A percentile compares a stretch with the other conserved stretches of the same genome.
Evolutionary conservation across 768 basidiomycete genomes (phyloP).

Genomic region (Serendipita sp.): DNA sequence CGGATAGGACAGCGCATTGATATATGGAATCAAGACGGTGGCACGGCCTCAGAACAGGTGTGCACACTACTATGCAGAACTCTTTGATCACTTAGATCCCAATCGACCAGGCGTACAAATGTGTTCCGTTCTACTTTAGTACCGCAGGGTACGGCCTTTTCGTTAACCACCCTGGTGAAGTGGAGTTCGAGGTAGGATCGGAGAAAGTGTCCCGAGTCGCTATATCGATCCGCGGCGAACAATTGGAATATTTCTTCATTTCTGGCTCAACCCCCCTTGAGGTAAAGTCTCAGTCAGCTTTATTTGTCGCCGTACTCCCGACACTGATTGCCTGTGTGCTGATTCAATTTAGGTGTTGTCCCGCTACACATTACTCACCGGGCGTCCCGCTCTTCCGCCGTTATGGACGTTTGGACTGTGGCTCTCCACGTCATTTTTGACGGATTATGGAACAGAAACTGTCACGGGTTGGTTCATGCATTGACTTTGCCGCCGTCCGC

Average conservation of each 20-base stretch:
- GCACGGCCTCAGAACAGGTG: conserved; percentile 27
- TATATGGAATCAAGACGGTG: conserved; percentile 63
- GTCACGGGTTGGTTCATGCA: conserved; percentile 27
- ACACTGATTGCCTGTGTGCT: conserved; percentile 10
- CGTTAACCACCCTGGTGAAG: conserved; percentile 51
- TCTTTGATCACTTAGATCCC: not conserved
- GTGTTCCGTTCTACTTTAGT: conserved; percentile 46
- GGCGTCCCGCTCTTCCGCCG: conserved; percentile 48
- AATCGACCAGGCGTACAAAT: conserved; percentile 20
- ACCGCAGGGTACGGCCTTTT: conserved; percentile 61
- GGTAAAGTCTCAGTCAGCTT: conserved; percentile 24
- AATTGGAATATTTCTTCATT: conserved; percentile 55
- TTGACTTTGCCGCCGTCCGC: conserved; percentile 8
- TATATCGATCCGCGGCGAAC: conserved; percentile 43
- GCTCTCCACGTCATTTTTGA: conserved; percentile 64
- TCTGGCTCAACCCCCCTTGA: conserved; percentile 51
- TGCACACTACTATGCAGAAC: not conserved
- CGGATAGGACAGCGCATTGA: conserved; percentile 31
- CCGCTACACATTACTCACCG: conserved; percentile 43
- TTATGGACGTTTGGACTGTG: conserved; percentile 65
- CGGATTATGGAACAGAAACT: conserved; percentile 43
- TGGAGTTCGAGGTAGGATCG: conserved; percentile 44
- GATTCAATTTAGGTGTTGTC: conserved; percentile 33
- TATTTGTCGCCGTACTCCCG: not conserved
- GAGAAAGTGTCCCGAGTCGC: conserved; percentile 41